Evolutionary conservation across 2,329 filamentous ascomycete genomes (phyloP).

Genomic region (Pyrenochaeta sp.): DNA sequence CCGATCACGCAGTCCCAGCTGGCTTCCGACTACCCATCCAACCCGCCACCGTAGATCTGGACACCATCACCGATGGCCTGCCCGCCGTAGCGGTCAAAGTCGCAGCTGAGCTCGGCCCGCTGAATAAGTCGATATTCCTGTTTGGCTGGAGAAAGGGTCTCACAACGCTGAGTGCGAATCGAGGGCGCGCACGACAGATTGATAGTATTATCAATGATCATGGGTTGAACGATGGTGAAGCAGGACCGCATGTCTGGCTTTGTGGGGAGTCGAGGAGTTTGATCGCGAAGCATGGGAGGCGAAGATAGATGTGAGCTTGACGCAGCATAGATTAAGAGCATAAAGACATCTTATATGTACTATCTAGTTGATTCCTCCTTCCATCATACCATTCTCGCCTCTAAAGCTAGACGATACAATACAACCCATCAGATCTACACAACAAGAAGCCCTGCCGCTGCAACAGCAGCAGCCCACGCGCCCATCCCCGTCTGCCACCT

Average conservation of each 20-base stretch:
- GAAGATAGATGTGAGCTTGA: conserved; percentile 14
- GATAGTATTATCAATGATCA: conserved; percentile 65
- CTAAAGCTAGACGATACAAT: too few relatives aligned
- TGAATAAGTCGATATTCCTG: conserved; percentile 75
- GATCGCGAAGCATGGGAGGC: conserved; percentile 63
- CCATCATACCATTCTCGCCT: too few relatives aligned
- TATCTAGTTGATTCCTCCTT: too few relatives aligned
- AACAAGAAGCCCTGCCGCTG: not conserved
- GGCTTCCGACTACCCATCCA: conserved; percentile 68
- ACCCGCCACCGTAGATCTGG: conserved; percentile 58
- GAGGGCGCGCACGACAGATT: conserved; percentile 70
- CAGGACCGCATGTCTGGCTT: conserved; percentile 69
- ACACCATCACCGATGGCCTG: conserved; percentile 45
- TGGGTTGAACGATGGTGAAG: conserved; percentile 58
- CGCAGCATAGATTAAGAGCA: not conserved
- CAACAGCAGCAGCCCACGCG: conserved; percentile 8
- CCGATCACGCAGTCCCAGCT: conserved; percentile 61
- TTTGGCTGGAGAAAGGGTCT: conserved; percentile 70
- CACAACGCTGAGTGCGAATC: conserved; percentile 76
- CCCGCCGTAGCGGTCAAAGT: conserved; percentile 56
- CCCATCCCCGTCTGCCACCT: conserved; percentile 4
- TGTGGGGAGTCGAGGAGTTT: conserved; percentile 70
- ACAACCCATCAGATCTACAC: too few relatives aligned
- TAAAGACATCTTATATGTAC: not conserved
- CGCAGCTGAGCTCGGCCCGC: conserved; percentile 60